phyloP scores from a whole-genome alignment of 2,329 filamentous ascomycete genomes.

The Cucurbitaria berberidis region DNA sequence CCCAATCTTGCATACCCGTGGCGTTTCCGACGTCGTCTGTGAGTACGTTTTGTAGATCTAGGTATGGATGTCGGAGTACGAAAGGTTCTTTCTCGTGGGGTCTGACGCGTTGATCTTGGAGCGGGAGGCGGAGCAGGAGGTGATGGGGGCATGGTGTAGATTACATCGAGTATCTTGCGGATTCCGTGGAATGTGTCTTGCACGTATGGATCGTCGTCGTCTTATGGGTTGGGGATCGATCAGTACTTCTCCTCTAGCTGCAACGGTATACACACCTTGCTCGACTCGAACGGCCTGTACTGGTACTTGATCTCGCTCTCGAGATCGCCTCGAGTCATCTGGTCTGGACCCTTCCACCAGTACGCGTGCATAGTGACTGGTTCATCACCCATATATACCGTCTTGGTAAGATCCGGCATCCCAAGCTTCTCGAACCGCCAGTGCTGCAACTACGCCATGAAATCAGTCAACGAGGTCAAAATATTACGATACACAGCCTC shows the following conservation, averaged over 20 bases:
- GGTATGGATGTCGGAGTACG: slow-evolving; percentile 22
- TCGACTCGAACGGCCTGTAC: not conserved
- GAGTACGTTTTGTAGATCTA: slow-evolving; percentile 33
- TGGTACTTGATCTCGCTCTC: no score
- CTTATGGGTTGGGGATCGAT: not conserved
- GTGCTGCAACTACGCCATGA: slow-evolving; percentile 10
- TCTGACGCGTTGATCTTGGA: not conserved
- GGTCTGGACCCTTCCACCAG: not conserved
- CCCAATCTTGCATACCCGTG: slow-evolving; percentile 28
- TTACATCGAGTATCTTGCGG: slow-evolving; percentile 1
- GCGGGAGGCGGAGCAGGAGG: not conserved
- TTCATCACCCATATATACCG: not conserved
- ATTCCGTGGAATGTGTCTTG: slow-evolving; percentile 7
- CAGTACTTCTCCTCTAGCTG: not conserved
- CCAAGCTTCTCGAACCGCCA: slow-evolving; percentile 19
- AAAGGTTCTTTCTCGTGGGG: slow-evolving; percentile 21
- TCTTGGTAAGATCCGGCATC: slow-evolving; percentile 11
- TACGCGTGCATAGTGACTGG: not conserved
- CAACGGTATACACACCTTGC: not conserved
- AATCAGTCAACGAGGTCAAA: slow-evolving; percentile 12
- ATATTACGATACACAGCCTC: slow-evolving; percentile 12
- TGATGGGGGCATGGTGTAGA: slow-evolving; percentile 1
- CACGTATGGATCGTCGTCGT: not conserved
- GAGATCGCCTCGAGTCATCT: no score
- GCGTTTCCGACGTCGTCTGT: slow-evolving; percentile 18